Evolutionary conservation across 225 moss, liverwort and hornwort genomes (phyloP).

Genomic region (Antitrichia curtipendula): DNA sequence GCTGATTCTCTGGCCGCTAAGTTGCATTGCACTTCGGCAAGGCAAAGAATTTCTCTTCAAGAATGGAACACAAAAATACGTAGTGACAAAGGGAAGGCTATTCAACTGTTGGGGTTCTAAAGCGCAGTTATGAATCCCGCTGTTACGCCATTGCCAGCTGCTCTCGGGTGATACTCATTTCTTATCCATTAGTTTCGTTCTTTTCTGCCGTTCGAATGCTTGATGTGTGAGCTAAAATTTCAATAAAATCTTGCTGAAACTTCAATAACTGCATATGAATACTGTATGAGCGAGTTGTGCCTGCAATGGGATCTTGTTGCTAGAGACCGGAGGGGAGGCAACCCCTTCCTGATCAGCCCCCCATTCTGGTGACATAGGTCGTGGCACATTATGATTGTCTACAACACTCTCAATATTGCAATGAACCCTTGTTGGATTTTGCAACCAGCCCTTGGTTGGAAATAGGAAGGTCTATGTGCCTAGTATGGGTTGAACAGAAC

Average conservation of each 20-base stretch:
- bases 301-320: neutral
- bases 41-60: neutral
- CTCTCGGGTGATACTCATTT: neutral
- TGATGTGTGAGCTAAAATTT: neutral
- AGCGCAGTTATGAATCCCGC: neutral
- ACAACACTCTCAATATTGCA: no score
- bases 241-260: neutral
- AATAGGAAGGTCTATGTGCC: no score
- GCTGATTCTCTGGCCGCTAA: neutral
- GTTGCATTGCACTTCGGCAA: neutral
- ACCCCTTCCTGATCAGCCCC: no score
- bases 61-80: neutral
- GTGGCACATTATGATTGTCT: no score
- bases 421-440: no score
- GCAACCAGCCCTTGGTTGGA: no score
- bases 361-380: no score
- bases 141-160: neutral
- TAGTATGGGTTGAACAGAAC: no score
- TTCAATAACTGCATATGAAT: neutral
- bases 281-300: neutral
- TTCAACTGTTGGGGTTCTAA: neutral
- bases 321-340: no score
- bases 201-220: neutral
- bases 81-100: neutral
- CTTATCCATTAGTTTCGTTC: neutral